phyloP scores from a whole-genome alignment of 805 yeast species.

The Kazachstania kunashirensis region DNA sequence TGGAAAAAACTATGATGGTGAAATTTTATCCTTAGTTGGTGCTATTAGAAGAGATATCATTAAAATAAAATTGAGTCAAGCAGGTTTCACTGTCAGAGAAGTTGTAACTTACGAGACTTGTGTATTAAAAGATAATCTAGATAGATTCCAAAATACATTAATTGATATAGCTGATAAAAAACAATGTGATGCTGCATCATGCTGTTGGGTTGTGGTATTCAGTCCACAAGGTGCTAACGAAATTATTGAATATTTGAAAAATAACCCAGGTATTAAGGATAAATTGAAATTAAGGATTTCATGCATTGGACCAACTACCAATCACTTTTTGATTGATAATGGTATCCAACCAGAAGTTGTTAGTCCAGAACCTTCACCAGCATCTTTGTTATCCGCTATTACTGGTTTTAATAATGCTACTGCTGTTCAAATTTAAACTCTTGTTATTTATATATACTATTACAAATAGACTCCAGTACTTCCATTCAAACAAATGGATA shows the following conservation, averaged over 20 bases:
- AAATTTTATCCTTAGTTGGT: slow-evolving; percentile 72
- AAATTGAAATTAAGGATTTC: slow-evolving; percentile 37
- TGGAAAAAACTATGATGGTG: slow-evolving; percentile 7
- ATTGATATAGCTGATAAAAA: slow-evolving; percentile 8
- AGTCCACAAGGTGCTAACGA: slow-evolving; percentile 80
- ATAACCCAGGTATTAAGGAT: slow-evolving; percentile 20
- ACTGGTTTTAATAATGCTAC: slow-evolving; percentile 3
- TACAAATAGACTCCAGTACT: no score
- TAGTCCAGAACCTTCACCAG: slow-evolving; percentile 65
- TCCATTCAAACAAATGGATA: no score
- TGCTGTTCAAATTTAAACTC: background rate
- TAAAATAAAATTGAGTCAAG: slow-evolving; percentile 44
- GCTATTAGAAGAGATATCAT: slow-evolving; percentile 73
- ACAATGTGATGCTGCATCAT: background rate
- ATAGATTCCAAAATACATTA: slow-evolving; percentile 25
- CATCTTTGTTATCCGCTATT: slow-evolving; percentile 37
- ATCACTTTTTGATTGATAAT: slow-evolving; percentile 42
- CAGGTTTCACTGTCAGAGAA: slow-evolving; percentile 33
- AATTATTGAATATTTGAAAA: slow-evolving; percentile 42
- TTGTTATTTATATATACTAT: background rate
- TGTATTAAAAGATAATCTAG: slow-evolving; percentile 37
- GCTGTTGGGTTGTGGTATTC: slow-evolving; percentile 71
- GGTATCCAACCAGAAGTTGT: slow-evolving; percentile 53
- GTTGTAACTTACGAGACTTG: slow-evolving; percentile 61
- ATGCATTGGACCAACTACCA: slow-evolving; percentile 90